Evolutionary conservation across 2,329 filamentous ascomycete species (phyloP).

Genomic region (Penicillium sp.): DNA sequence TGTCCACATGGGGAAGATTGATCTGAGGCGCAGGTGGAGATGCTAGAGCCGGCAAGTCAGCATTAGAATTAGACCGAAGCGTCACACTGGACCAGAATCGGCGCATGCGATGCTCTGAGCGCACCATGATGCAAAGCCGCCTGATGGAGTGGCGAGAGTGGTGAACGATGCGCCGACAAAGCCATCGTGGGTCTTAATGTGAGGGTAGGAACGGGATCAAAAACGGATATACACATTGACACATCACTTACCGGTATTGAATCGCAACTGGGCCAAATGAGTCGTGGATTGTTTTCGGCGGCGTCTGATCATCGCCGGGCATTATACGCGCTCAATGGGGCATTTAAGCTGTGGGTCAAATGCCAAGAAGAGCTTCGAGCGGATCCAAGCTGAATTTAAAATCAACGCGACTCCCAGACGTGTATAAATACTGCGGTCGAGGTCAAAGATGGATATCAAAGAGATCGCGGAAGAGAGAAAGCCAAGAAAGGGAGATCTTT

Average conservation of each 20-base stretch:
- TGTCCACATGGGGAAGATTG: constrained; percentile 39
- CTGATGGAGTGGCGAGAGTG: not conserved
- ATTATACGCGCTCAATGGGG: constrained; percentile 15
- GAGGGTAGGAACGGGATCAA: not conserved
- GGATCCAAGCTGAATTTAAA: not conserved
- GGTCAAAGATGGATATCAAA: not conserved
- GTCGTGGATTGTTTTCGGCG: constrained; percentile 14
- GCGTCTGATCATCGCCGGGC: constrained; percentile 27
- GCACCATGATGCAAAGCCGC: constrained; percentile 21
- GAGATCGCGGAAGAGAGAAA: not conserved
- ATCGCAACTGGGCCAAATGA: constrained; percentile 25
- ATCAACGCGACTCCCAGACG: too few species aligned
- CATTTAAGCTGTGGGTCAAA: constrained; percentile 8
- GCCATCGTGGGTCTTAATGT: not conserved
- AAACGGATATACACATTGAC: not conserved
- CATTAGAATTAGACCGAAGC: constrained; percentile 10
- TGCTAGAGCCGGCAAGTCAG: constrained; percentile 27
- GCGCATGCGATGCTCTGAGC: constrained; percentile 27
- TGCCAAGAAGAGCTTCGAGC: too few species aligned
- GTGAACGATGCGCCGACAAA: not conserved
- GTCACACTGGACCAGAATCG: constrained; percentile 11
- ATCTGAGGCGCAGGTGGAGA: constrained; percentile 31
- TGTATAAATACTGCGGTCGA: too few species aligned
- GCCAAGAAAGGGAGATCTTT: constrained; percentile 1
- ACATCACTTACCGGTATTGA: constrained; percentile 24